These are phyloP conservation scores for Rhododendron henanense DNA, from an alignment of 148 eudicot genomes.

Conservation along the genomic window DNA sequence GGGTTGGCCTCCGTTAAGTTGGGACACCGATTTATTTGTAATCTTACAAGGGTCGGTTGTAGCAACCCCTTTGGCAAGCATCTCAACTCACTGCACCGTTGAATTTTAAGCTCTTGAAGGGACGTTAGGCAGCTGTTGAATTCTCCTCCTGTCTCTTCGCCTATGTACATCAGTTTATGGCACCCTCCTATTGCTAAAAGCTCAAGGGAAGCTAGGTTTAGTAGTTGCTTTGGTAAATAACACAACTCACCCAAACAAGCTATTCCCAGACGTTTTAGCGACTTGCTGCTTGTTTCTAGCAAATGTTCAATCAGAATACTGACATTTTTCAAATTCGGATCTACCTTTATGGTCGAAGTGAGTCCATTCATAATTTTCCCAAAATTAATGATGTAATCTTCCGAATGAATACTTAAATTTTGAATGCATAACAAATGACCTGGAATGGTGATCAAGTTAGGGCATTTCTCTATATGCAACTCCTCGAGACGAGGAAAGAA, in stretches of 20 bases:
- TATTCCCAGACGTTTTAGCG: background rate
- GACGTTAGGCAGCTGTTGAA: background rate
- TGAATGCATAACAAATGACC: background rate
- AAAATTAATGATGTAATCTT: too few species aligned
- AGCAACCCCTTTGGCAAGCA: too few species aligned
- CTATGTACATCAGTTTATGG: too few species aligned
- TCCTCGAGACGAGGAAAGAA: background rate
- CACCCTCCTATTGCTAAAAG: rapidly evolving
- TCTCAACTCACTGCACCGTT: rapidly evolving
- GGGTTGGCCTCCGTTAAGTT: background rate
- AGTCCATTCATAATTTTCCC: background rate
- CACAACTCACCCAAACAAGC: too few species aligned
- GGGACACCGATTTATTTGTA: rapidly evolving
- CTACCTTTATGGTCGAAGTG: background rate
- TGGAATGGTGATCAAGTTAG: background rate
- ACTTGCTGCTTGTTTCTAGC: background rate
- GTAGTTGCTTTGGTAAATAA: background rate
- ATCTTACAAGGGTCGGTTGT: too few species aligned
- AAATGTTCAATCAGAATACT: background rate
- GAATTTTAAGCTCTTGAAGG: background rate
- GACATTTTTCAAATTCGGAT: background rate
- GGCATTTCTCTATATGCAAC: background rate
- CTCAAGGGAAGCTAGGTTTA: background rate
- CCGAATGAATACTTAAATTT: background rate
- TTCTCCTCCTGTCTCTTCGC: too few species aligned